These are phyloP conservation scores for Plantago ovata DNA, from an alignment of 257 asterid genomes.

Conservation along the genomic window DNA sequence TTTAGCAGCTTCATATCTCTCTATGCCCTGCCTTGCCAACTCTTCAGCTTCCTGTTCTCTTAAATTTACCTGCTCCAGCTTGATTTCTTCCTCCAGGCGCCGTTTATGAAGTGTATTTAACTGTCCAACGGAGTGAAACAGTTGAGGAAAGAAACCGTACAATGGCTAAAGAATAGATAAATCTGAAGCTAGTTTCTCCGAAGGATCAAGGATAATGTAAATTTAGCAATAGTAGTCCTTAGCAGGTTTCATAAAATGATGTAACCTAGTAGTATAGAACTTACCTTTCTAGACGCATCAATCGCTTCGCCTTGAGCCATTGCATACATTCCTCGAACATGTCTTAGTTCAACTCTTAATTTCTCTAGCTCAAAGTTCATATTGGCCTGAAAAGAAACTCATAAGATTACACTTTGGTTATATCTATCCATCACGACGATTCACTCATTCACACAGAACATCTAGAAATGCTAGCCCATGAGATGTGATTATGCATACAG, in stretches of 20 bases:
- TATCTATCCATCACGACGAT: too few species aligned
- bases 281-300: conserved; percentile 86
- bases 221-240: not conserved
- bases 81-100: conserved; percentile 57
- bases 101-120: conserved; percentile 60
- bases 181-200: not conserved
- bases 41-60: conserved; percentile 79
- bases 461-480: not conserved
- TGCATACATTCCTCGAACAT: conserved; percentile 75
- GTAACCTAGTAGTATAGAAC: conserved; percentile 2
- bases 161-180: not conserved
- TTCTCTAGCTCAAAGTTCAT: conserved; percentile 72
- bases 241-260: not conserved
- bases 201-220: not conserved
- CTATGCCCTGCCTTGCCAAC: conserved; percentile 52
- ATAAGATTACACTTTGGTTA: conserved; percentile 12
- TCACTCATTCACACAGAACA: not conserved
- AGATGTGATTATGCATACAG: not conserved
- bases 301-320: conserved; percentile 72
- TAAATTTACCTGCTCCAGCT: conserved; percentile 44
- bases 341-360: conserved; percentile 74
- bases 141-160: not conserved
- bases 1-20: conserved; percentile 53
- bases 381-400: conserved; percentile 40
- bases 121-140: conserved; percentile 31